Evolutionary conservation across 2,329 filamentous ascomycete genomes (phyloP), one percentile per base, ranked within the genome.

Genomic region (Botrytis deweyae): DNA sequence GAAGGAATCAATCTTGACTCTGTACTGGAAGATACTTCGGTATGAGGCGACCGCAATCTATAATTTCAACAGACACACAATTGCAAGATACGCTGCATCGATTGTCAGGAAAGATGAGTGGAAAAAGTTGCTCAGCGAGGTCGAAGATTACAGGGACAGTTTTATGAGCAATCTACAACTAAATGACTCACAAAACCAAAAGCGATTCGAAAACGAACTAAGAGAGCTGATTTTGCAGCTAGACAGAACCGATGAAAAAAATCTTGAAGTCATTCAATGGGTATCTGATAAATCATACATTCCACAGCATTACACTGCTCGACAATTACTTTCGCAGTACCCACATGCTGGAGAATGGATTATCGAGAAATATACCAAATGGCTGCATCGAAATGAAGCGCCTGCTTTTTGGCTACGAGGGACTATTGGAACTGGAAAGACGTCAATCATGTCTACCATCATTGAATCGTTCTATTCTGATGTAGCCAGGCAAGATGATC

Each of bases 1-100:
- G 33, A 67, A 55, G 25, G 65, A 55, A 67, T 67, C 46, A 6
- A 67, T 67, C 4, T 25, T 40, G 46, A 67, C 33, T 2, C 20
- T 67, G 7, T 67, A 67, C 65, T 67, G 65, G 65, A 55, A 67
- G 38, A 40, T 55, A n/a, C 65, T 67, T 40, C 22, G 33, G 22
- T 67, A 67, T 67, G 46, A 67, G 33, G 33, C 25, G 22, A 67
- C 22, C 7, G 65, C 65, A 16, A 67, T 67, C 18, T 20, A 29
- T 12, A 52, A 52, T n/a, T 67, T 55, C 16, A 67, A 8, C 33
- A 55, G 65, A 55, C 22, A 40, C 36, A 55, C 46, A 40, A 55
- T 67, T 55, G 33, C 16, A 55, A 67, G 65, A 55, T 55, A 67
- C 5, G 36, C 65, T 29, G 46, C 65, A 12, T 67, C 65, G 14